Evolutionary conservation across 202 grass and related monocot genomes (phyloP).

Genomic region (Elaeis oleifera): DNA sequence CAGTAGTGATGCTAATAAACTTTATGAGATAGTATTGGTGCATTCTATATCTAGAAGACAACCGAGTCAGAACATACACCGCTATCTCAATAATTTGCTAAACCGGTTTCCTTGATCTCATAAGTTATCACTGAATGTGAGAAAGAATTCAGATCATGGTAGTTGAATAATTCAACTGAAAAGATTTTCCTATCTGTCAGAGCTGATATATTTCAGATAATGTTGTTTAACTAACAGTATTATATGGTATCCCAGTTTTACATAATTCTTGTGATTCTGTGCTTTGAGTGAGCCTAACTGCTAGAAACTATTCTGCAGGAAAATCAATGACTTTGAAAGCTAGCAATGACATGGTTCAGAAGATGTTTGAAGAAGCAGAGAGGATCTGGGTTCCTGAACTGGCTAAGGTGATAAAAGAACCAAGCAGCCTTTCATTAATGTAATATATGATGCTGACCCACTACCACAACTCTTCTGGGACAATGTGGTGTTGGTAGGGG

Average conservation of each 20-base stretch:
- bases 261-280: neutral
- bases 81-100: too few relatives aligned
- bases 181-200: too few relatives aligned
- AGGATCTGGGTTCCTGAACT: conserved; percentile 68
- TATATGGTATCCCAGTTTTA: too few relatives aligned
- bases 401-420: conserved; percentile 55
- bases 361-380: conserved; percentile 46
- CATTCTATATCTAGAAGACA: too few relatives aligned
- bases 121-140: too few relatives aligned
- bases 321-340: conserved; percentile 63
- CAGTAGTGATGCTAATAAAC: neutral
- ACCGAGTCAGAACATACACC: too few relatives aligned
- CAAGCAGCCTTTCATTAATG: conserved; percentile 61
- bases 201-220: too few relatives aligned
- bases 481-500: conserved; percentile 55
- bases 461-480: conserved; percentile 42
- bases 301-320: conserved; percentile 21
- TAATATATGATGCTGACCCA: conserved; percentile 69
- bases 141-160: too few relatives aligned
- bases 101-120: too few relatives aligned
- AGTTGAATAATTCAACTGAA: too few relatives aligned
- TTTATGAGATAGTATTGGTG: too few relatives aligned
- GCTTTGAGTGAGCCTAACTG: neutral
- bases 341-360: conserved; percentile 33
- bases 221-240: too few relatives aligned